Conservation (phyloP, 495 filamentous ascomycete species). For the Aspergillus wentii region DNA sequence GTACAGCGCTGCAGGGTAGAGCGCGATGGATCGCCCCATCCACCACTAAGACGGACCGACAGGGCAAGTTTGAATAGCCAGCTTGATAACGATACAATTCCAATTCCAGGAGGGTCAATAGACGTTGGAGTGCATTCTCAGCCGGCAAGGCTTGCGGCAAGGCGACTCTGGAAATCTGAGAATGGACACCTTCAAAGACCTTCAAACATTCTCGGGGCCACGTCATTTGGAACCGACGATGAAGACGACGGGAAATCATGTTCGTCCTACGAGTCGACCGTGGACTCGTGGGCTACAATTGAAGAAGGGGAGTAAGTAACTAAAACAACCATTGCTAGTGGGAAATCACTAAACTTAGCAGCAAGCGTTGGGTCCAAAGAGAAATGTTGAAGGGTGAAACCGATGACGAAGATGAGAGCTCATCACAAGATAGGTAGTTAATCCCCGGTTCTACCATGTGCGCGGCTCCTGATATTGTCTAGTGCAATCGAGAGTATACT, state of each 20-base stretch:
- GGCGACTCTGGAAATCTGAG: constrained; percentile 12
- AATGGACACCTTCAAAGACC: background rate
- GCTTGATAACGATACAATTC: background rate
- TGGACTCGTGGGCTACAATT: constrained; percentile 17
- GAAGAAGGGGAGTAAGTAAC: constrained; percentile 13
- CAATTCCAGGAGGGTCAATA: background rate
- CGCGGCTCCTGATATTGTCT: too few species aligned
- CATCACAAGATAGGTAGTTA: too few species aligned
- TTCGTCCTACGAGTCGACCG: constrained; percentile 13
- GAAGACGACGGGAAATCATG: constrained; percentile 6
- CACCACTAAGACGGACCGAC: background rate
- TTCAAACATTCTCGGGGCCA: too few species aligned
- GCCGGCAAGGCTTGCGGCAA: constrained; percentile 1
- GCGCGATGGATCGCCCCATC: background rate
- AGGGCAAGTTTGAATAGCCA: background rate
- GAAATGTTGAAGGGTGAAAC: constrained; percentile 1
- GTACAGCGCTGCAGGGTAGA: constrained; percentile 6
- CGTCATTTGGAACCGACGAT: background rate
- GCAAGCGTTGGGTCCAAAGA: background rate
- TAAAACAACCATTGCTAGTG: background rate
- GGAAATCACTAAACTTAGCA: background rate
- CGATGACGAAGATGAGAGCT: too few species aligned
- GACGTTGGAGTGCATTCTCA: background rate
- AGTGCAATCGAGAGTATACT: too few species aligned
- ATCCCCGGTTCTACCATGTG: too few species aligned